Evolutionary conservation across 2,329 filamentous ascomycete species (phyloP).

Genomic region (Huntiella decipiens): DNA sequence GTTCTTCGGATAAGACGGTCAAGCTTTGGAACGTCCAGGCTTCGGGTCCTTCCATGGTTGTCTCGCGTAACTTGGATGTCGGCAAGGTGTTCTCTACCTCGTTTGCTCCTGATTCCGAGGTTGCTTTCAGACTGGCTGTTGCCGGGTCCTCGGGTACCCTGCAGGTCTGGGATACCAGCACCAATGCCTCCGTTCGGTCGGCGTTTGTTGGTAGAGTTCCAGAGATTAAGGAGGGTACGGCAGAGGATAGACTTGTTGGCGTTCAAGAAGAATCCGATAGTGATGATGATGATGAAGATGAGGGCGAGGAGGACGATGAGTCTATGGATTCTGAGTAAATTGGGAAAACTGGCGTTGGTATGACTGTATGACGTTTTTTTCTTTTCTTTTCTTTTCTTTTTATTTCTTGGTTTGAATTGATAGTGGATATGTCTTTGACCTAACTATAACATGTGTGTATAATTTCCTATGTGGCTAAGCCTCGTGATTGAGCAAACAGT

Average conservation of each 20-base stretch:
- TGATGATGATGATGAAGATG: conserved; percentile 34
- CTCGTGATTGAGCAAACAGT: too few relatives aligned
- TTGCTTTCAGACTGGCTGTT: conserved; percentile 80
- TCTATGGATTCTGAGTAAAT: conserved; percentile 39
- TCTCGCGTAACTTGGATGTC: conserved; percentile 77
- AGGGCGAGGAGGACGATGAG: conserved; percentile 23
- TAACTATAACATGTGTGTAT: too few relatives aligned
- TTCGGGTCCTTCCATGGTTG: conserved; percentile 72
- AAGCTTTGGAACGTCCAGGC: conserved; percentile 89
- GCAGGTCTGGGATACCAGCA: conserved; percentile 92
- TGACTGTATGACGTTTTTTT: conserved; percentile 3
- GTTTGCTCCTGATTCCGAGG: conserved; percentile 78
- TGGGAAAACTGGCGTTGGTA: conserved; percentile 3
- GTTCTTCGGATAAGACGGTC: conserved; percentile 82
- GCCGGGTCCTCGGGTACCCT: conserved; percentile 86
- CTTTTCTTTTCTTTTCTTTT: background rate
- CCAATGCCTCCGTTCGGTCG: conserved; percentile 68
- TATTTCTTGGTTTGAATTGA: too few relatives aligned
- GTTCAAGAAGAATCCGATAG: conserved; percentile 51
- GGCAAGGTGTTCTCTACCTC: conserved; percentile 83
- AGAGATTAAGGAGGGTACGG: conserved; percentile 39
- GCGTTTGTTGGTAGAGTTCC: conserved; percentile 53
- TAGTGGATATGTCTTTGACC: too few relatives aligned
- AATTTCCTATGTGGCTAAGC: too few relatives aligned
- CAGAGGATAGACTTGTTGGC: conserved; percentile 60